Evolutionary conservation across 176 grass and related monocot species (phyloP).

Genomic region (Aegilops sharonensis): DNA sequence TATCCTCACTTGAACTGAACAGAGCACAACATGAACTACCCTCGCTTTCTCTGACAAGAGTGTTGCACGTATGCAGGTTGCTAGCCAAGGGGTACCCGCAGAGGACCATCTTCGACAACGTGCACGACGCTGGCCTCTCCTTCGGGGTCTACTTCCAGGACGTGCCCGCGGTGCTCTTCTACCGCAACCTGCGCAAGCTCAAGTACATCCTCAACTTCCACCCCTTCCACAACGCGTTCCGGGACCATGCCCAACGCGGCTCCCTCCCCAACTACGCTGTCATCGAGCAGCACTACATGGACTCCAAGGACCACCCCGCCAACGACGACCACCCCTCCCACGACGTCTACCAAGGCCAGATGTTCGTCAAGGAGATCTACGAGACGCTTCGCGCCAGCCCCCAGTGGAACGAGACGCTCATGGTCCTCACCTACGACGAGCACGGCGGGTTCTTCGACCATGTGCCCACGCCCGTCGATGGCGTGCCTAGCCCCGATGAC

Average conservation of each 20-base stretch:
- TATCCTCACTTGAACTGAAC: no score
- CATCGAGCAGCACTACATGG: slow-evolving; percentile 87
- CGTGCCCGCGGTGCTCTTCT: slow-evolving; percentile 74
- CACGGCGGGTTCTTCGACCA: slow-evolving; percentile 95
- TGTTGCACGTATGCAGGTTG: slow-evolving; percentile 13
- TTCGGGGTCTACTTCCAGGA: slow-evolving; percentile 96
- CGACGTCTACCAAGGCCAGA: slow-evolving; percentile 91
- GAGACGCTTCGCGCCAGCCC: slow-evolving; percentile 69
- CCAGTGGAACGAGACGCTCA: slow-evolving; percentile 80
- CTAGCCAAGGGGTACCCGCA: slow-evolving; percentile 69
- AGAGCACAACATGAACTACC: no score
- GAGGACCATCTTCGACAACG: slow-evolving; percentile 83
- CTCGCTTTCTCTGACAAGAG: not conserved
- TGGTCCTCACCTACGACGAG: slow-evolving; percentile 86
- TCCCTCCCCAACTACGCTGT: slow-evolving; percentile 81
- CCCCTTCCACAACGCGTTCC: slow-evolving; percentile 47
- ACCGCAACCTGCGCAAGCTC: slow-evolving; percentile 88
- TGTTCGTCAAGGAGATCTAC: slow-evolving; percentile 84
- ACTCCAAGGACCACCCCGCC: slow-evolving; percentile 58
- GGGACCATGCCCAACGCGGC: slow-evolving; percentile 43
- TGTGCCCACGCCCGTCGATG: slow-evolving; percentile 63
- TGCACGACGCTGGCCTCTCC: slow-evolving; percentile 63
- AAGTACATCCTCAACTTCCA: slow-evolving; percentile 85
- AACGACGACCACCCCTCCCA: slow-evolving; percentile 95
- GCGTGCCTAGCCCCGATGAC: slow-evolving; percentile 76